A percentile compares a stretch with the other conserved stretches of the same genome.
Conservation (phyloP, 2,329 filamentous ascomycete genomes). For the Onygenales sp. region DNA sequence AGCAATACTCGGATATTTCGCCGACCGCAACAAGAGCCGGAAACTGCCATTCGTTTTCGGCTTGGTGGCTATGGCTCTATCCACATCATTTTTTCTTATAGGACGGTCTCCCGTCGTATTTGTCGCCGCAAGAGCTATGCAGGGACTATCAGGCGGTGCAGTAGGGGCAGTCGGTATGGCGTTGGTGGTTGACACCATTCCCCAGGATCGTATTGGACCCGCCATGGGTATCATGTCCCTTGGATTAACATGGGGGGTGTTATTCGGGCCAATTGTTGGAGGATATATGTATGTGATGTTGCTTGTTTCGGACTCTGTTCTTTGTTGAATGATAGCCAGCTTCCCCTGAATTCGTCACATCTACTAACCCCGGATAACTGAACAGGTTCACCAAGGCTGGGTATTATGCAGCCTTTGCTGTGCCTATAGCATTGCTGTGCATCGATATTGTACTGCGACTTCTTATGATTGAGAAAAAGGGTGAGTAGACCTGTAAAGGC, state of each 20-base stretch:
- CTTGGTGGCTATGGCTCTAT: slow-evolving; percentile 41
- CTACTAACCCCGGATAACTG: background rate
- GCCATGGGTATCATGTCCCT: slow-evolving; percentile 44
- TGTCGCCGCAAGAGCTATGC: slow-evolving; percentile 43
- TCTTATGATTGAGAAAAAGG: slow-evolving; percentile 48
- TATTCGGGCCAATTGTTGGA: slow-evolving; percentile 49
- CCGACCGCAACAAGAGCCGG: slow-evolving; percentile 44
- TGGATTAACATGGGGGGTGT: slow-evolving; percentile 48
- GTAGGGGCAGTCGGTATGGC: slow-evolving; percentile 55
- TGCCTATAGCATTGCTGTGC: slow-evolving; percentile 39
- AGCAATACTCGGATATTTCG: slow-evolving; percentile 30
- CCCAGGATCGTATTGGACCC: slow-evolving; percentile 47
- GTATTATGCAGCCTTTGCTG: slow-evolving; percentile 22
- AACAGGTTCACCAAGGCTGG: slow-evolving; percentile 11
- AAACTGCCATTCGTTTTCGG: slow-evolving; percentile 50
- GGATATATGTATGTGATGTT: slow-evolving; percentile 47
- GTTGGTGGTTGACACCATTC: slow-evolving; percentile 50
- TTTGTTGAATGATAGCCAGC: background rate
- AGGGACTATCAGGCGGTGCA: slow-evolving; percentile 48
- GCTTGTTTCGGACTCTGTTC: background rate
- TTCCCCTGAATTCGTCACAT: slow-evolving; percentile 12
- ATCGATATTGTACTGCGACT: slow-evolving; percentile 53
- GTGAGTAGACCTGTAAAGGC: background rate
- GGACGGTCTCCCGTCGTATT: slow-evolving; percentile 40
- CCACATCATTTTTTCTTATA: slow-evolving; percentile 46